Conservation (phyloP, 2,329 filamentous ascomycete genomes). For the Monilinia fructicola region DNA sequence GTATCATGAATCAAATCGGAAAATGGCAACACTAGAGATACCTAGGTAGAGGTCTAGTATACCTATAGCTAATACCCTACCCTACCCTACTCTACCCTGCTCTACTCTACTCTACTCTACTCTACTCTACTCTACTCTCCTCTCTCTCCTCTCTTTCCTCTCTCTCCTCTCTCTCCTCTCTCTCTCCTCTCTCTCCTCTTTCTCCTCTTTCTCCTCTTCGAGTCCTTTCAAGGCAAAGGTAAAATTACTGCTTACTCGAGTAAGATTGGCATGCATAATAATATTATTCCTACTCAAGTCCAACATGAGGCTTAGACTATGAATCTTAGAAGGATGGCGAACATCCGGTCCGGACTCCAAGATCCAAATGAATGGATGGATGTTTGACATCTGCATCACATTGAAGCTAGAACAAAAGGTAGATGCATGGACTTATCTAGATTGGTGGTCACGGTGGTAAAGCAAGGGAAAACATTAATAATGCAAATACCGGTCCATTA, state of each 20-base stretch:
- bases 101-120: too few species aligned
- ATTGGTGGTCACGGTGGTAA: background rate
- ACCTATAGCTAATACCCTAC: too few species aligned
- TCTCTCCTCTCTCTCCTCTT: background rate
- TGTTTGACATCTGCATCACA: constrained; percentile 19
- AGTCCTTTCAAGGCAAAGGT: background rate
- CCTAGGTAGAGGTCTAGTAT: background rate
- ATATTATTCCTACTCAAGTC: background rate
- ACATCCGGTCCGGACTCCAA: constrained; percentile 1
- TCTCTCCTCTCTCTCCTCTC: background rate
- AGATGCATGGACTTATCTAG: background rate
- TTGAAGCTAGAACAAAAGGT: constrained; percentile 2
- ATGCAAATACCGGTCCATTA: background rate
- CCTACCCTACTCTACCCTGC: too few species aligned
- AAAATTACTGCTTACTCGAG: background rate
- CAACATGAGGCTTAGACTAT: constrained; percentile 1
- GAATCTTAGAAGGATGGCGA: background rate
- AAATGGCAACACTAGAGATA: background rate
- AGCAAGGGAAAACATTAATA: background rate
- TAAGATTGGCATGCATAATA: constrained; percentile 1
- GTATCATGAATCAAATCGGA: background rate
- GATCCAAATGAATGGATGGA: background rate
- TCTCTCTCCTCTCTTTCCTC: background rate
- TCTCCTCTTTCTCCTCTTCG: background rate
- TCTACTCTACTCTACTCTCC: background rate